Evolutionary conservation across 2,329 filamentous ascomycete genomes (phyloP).

Genomic region (Microsporum canis): DNA sequence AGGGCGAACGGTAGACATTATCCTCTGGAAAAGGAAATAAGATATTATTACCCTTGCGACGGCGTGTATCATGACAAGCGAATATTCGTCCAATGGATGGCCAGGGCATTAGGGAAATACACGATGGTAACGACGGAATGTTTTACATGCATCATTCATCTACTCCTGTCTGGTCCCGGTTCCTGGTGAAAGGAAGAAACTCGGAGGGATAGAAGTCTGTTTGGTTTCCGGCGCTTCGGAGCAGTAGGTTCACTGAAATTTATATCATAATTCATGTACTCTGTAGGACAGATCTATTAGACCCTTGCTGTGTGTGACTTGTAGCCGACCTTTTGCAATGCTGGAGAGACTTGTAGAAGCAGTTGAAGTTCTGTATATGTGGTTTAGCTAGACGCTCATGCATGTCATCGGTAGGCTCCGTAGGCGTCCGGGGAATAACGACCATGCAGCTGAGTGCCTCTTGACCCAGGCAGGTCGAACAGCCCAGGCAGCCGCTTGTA

Average conservation of each 20-base stretch:
- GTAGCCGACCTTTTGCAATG: too few species aligned
- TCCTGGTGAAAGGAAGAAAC: not conserved
- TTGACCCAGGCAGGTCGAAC: not conserved
- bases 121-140: not conserved
- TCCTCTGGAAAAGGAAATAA: not conserved
- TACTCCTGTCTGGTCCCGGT: constrained; percentile 1
- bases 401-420: not conserved
- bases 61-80: not conserved
- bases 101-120: not conserved
- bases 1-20: not conserved
- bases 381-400: not conserved
- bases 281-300: not conserved
- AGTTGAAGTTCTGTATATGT: too few species aligned
- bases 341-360: too few species aligned
- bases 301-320: not conserved
- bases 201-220: not conserved
- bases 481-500: not conserved
- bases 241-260: not conserved
- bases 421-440: constrained; percentile 4
- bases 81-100: not conserved
- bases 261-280: not conserved
- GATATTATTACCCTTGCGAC: not conserved
- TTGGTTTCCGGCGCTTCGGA: not conserved
- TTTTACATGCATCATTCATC: not conserved
- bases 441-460: not conserved